Evolutionary conservation across 768 basidiomycete species (phyloP).

Genomic region (Tulasnella calospora): DNA sequence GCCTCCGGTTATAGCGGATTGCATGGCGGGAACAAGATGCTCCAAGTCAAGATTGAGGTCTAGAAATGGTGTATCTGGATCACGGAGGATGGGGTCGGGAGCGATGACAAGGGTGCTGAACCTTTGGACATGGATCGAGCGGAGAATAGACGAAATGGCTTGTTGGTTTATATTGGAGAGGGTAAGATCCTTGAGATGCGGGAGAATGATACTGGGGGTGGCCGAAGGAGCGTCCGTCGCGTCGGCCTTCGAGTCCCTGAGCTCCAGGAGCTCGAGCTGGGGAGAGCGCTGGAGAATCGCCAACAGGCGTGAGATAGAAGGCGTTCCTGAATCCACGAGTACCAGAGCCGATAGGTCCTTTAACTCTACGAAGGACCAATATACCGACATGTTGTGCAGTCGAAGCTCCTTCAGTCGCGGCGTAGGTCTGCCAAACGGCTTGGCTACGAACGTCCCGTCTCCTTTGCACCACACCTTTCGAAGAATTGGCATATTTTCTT

Average conservation of each 20-base stretch:
- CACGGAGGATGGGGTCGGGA: background rate
- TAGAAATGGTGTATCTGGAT: background rate
- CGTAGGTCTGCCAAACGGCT: background rate
- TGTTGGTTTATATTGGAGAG: background rate
- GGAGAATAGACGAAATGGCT: background rate
- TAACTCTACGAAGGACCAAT: background rate
- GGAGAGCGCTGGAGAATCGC: background rate
- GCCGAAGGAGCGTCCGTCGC: background rate
- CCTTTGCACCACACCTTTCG: background rate
- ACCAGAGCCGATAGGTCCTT: background rate
- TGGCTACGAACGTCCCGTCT: background rate
- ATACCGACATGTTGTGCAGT: background rate
- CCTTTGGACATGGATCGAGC: background rate
- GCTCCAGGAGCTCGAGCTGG: background rate
- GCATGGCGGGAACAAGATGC: background rate
- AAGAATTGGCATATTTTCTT: background rate
- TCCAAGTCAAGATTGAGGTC: background rate
- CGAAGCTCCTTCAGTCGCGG: background rate
- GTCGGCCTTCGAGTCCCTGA: background rate
- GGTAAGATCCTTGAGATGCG: background rate
- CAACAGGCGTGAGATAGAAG: background rate
- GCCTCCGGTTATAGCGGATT: background rate
- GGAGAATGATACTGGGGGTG: background rate
- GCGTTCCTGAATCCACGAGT: background rate
- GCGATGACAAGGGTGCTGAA: background rate